Base-by-base conservation (phyloP, 148 eudicot genomes). In the Cornus suecica region DNA sequence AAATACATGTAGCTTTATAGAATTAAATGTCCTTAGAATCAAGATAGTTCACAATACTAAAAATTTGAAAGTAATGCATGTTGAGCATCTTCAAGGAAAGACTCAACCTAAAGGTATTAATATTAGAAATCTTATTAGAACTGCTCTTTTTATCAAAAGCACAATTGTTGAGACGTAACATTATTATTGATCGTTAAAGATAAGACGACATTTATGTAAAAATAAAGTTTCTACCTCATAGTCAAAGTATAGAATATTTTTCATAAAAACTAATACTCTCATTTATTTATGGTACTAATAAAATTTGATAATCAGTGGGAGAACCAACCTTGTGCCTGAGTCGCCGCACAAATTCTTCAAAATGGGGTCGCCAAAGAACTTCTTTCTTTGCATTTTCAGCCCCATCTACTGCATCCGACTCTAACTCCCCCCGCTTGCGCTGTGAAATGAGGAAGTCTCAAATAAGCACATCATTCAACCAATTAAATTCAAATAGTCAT, bases 311-410 rank as follows among this genome's bases (percentile, higher is more conserved):
- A 68, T 51, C 68, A 42, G n/a, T 22, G 15, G 66, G 34, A 41
- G 30, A 78, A 69, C 77, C 24, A 77, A 90, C 97, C 96, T 92
- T 92, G 64, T 83, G 85, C 77, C 88, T 80, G 65, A 90, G 80
- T 58, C 81, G 82, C 78, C 90, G 86, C 25, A 89, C 79, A 78
- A 91, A 87, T 81, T 95, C 99, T 68, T 95, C 94, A 78, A 88
- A 89, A 81, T 95, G 91, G 24, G 89, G 97, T 68, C 94, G 91
- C 99, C 99, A 95, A 62, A 90, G 77, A 56, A 93, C 85, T 80
- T 95, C 97, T 79, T 85, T 87, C 60, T 81, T 76, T 76, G 66
- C 62, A 74, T 77, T 76, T 70, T 79, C 51, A 56, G 79, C 80
- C 81, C 73, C 71, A n/a, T 28, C 54, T 65, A 81, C 88, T 64